phyloP scores from a whole-genome alignment of 345 rosid genomes.

The Citrus glauca region DNA sequence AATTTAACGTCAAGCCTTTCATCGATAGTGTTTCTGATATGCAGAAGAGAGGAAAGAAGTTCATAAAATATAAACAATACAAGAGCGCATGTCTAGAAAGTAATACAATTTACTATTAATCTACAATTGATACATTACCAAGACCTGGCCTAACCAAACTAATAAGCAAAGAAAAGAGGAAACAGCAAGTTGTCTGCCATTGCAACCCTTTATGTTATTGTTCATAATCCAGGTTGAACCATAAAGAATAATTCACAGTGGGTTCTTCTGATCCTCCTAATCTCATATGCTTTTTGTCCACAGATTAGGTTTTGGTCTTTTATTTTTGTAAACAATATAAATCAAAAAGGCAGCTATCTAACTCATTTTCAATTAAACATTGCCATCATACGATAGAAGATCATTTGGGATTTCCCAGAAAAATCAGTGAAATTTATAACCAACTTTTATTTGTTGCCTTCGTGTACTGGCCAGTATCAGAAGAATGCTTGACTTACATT shows the following conservation, averaged over 20 bases:
- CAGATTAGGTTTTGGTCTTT: background rate
- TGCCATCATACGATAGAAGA: no score
- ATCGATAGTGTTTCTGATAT: slow-evolving; percentile 89
- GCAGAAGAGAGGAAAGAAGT: slow-evolving; percentile 1
- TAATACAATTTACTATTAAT: background rate
- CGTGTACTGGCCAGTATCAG: background rate
- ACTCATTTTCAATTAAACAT: no score
- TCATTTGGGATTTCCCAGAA: no score
- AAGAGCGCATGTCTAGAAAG: background rate
- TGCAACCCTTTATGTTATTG: background rate
- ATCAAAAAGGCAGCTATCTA: background rate
- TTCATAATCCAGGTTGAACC: background rate
- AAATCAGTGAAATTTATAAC: background rate
- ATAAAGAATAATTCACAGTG: background rate
- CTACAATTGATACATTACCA: background rate
- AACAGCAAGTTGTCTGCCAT: background rate
- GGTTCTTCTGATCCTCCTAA: background rate
- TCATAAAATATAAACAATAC: background rate
- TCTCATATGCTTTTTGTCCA: background rate
- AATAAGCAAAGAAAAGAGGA: background rate
- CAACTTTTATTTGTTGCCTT: background rate
- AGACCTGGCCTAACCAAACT: background rate
- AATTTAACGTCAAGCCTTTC: slow-evolving; percentile 97
- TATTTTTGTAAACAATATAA: background rate
- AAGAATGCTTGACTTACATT: background rate